Evolutionary conservation across 2,329 filamentous ascomycete genomes (phyloP), one percentile per base, ranked within the genome.

Genomic region (Elsinoe australis): DNA sequence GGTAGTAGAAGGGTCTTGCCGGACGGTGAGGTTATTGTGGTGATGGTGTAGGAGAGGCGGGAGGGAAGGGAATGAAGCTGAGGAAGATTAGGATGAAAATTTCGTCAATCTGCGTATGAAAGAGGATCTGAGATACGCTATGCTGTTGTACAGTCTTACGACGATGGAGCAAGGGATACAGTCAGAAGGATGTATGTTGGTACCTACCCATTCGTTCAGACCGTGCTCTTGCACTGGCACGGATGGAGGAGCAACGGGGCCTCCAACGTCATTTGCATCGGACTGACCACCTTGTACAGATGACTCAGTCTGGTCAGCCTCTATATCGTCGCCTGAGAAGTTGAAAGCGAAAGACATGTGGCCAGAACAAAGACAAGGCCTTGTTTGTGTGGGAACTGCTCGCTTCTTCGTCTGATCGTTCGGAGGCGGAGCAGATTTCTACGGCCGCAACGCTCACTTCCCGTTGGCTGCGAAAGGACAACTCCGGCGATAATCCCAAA

Each of bases 21-120:
- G 52, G 77, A 71, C 34, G 82, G 80, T 4, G 83, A 73, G 15
- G 72, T 70, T 44, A 87, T 73, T 5, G 70, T 65, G 14, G 88
- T 65, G 9, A 72, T 73, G 56, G 75, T 72, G 64, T 83, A 90
- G 14, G 83, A 80, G 48, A 92, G 75, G 63, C 85, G 85, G 49
- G 82, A 85, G 0, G 86, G 86, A 36, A 90, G 71, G 18, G 66
- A 69, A 24, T 69, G 61, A 26, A 80, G 66, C 76, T 80, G 53
- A 5, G 28, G 12, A 12, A n/a, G 31, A 17, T 15, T 28, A 24
- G 39, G 15, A 3, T 28, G 19, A 24, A 47, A n/a, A 12, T 42
- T 26, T 12, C 6, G 10, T 21, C 12, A 33, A 17, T 21, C 3
- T 7, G n/a, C 5, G 26, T 3, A n/a, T n/a, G n/a, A n/a, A n/a